Percentiles rank a stretch among this genome's conserved stretches.
phyloP scores from a whole-genome alignment of 371 early-diverging fungal species.

The Dinochytrium kinnereticum region DNA sequence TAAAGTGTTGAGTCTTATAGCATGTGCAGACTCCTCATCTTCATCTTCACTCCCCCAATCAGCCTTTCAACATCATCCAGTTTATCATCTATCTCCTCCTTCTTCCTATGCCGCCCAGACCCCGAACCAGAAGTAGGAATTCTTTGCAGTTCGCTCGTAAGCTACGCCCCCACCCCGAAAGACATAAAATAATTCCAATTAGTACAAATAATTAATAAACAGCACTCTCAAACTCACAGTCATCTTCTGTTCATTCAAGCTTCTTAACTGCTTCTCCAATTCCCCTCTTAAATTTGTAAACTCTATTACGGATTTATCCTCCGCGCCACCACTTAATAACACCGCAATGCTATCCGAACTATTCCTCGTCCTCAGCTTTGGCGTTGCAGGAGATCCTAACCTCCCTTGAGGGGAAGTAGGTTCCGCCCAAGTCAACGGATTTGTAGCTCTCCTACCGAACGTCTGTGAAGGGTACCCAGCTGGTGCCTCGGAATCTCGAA shows the following conservation, averaged over 20 bases:
- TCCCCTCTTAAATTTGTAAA: slow-evolving; percentile 23
- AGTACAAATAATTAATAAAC: not conserved
- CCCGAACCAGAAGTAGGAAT: slow-evolving; percentile 26
- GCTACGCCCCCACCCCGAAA: not conserved
- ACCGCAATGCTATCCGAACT: slow-evolving; percentile 3
- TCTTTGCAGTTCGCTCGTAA: slow-evolving; percentile 29
- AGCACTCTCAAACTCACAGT: slow-evolving; percentile 20
- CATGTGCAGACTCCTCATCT: slow-evolving; percentile 31
- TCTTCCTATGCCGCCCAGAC: slow-evolving; percentile 15
- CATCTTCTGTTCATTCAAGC: slow-evolving; percentile 23
- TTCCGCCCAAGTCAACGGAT: slow-evolving; percentile 1
- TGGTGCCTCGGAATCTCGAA: not conserved
- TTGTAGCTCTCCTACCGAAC: not conserved
- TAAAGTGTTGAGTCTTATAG: slow-evolving; percentile 16
- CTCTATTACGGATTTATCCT: slow-evolving; percentile 14
- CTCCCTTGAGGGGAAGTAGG: not conserved
- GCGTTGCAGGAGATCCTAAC: not conserved
- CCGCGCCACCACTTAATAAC: slow-evolving; percentile 1
- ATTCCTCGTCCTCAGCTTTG: not conserved
- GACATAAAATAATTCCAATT: not conserved
- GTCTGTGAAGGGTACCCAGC: not conserved
- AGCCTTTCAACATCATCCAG: slow-evolving; percentile 32
- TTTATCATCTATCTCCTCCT: slow-evolving; percentile 36
- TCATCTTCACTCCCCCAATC: slow-evolving; percentile 31
- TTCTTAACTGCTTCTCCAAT: slow-evolving; percentile 21